Base-by-base conservation (phyloP, 352 stramenopile species). In the Phytophthora constricta region DNA sequence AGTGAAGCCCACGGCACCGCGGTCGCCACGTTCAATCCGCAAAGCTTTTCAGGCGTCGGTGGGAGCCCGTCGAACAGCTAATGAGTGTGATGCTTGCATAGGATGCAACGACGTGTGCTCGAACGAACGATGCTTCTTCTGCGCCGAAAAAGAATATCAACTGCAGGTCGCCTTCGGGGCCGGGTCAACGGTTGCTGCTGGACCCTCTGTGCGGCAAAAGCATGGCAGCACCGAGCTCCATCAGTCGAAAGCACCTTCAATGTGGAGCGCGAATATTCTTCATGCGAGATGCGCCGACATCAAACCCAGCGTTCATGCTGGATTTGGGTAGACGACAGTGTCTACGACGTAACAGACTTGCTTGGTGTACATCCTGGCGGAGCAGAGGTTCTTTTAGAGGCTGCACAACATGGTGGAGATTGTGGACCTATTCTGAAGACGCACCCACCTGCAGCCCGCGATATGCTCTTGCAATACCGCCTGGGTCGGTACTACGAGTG, bases 281-380 rank as follows among this genome's bases (percentile, higher is more conserved):
- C 90, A 28, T 98, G 90, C 49, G 89, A 98, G 72, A 72, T 98
- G 20, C 68, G 73, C 27, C 83, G 89, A 19, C 95, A 98, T 59
- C 85, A 89, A 58, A 87, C 62, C 8, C 59, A 76, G 23, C 77
- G 80, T 1, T 98, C 92, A 14, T 97, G 91, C 58, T 98, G 96
- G 96, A 84, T 98, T 45, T 68, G 98, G 11, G 82, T 91, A 10
- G 85, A 90, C n/a, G 79, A 86, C 37, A 75, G 79, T 48, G 87
- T 98, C 20, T 98, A 97, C 63, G 93, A 98, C 72, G 92, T 95
- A 20, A 98, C 94, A 1, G 77, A 90, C 23, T 88, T 98, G 62
- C 81, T 98, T 23, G 66, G 72, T 9, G 81, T 84, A 1, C 94
- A 98, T 71, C 92, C 94, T 10, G 95, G 93, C 4, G 95, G 94